Base-by-base conservation (phyloP, 352 stramenopile species). In the Globisporangium uncinulatum region DNA sequence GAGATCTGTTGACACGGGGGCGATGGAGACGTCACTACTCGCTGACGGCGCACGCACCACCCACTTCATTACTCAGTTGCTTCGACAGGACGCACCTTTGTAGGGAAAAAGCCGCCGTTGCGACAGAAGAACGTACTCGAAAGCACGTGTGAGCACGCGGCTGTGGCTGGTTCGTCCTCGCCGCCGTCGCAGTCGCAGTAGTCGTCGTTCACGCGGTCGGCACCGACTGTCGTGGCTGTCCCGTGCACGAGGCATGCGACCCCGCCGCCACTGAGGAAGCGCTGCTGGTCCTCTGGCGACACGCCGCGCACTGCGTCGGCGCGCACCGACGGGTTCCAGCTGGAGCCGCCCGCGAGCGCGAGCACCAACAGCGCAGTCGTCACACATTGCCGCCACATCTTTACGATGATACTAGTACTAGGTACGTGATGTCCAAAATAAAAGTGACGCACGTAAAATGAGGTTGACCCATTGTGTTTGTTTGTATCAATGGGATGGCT, bases 171-270 rank as follows among this genome's bases (percentile, higher is more conserved):
- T 69, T 98, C 94, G 65, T 98, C 94, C 20, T 64, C 56, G 24
- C 88, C 90, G 58, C 91, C 83, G 43, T 89, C 73, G 68, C 94
- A 98, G 70, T 98, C 94, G 68, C 94, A 98, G 61, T 92, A 98
- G 42, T 95, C 87, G 65, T 98, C 94, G 73, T 98, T 97, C 24
- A 98, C 68, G 15, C 65, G 69, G 3, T 57, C 59, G 15, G 42
- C 17, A n/a, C 6, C 17, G 42, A 46, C 13, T 8, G 15, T 24
- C 42, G 17, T 8, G 42, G 42, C 17, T 24, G 54, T 37, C 85
- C 59, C 1, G 61, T 19, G 56, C 79, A 88, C 13, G 56, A 53
- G 36, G 85, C 67, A 1, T 51, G 42, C 42, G 42, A 44, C 39
- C 3, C 14, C 36, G 36, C 39, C 60, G 2, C 21, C 21, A 1